phyloP scores from a whole-genome alignment of 2,329 filamentous ascomycete genomes.

The Truncatella angustata region DNA sequence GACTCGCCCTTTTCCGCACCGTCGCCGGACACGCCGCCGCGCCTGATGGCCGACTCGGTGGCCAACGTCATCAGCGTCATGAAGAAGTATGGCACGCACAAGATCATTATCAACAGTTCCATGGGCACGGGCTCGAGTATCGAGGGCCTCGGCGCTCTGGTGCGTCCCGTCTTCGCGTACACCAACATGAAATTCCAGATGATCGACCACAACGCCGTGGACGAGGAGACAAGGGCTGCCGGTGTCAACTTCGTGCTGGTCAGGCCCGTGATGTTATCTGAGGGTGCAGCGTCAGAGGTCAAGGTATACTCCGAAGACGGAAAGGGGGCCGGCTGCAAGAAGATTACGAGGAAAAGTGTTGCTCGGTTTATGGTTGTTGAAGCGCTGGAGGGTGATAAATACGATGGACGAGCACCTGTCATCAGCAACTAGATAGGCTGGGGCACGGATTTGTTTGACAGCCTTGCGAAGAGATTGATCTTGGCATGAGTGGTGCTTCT shows the following conservation, averaged over 20 bases:
- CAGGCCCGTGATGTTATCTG: constrained; percentile 40
- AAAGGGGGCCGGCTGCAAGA: constrained; percentile 38
- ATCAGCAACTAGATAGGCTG: constrained; percentile 43
- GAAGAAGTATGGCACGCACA: constrained; percentile 33
- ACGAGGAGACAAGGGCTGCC: constrained; percentile 34
- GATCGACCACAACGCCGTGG: constrained; percentile 46
- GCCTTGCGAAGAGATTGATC: too few species aligned
- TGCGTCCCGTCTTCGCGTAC: constrained; percentile 43
- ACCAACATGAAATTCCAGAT: constrained; percentile 45
- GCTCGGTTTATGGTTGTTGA: constrained; percentile 45
- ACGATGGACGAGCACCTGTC: constrained; percentile 43
- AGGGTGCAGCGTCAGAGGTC: constrained; percentile 33
- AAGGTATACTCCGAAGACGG: constrained; percentile 41
- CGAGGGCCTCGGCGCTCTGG: constrained; percentile 35
- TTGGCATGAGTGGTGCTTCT: too few species aligned
- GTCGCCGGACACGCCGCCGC: constrained; percentile 36
- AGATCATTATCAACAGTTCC: constrained; percentile 48
- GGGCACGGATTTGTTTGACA: too few species aligned
- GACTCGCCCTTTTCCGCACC: constrained; percentile 45
- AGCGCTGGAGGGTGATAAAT: constrained; percentile 37
- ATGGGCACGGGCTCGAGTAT: constrained; percentile 48
- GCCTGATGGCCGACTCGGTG: constrained; percentile 45
- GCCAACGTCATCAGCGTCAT: constrained; percentile 35
- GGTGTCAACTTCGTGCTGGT: constrained; percentile 42
- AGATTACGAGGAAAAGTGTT: constrained; percentile 36